These are phyloP conservation scores for Solanum bulbocastanum DNA, from an alignment of 257 asterid species.

Conservation along the genomic window DNA sequence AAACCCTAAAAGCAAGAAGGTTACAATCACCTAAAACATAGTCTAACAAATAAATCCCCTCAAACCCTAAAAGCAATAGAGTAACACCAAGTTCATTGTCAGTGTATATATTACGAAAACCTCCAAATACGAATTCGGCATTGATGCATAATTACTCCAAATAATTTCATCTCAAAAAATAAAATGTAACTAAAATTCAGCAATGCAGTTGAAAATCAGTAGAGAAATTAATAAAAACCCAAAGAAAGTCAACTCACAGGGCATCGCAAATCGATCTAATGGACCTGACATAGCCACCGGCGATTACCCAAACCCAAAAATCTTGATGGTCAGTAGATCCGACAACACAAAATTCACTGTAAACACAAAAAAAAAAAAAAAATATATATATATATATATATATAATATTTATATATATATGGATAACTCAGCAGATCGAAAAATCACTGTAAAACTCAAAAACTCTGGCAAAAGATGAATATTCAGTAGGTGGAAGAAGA, in stretches of 20 bases:
- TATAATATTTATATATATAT: too few relatives aligned
- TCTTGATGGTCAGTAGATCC: background rate
- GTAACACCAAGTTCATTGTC: background rate
- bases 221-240: background rate
- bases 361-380: background rate
- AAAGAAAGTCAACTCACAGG: conserved; percentile 17
- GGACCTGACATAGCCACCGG: conserved; percentile 25
- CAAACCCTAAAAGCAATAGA: background rate
- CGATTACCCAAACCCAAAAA: background rate
- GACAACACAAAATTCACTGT: background rate
- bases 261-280: conserved; percentile 28
- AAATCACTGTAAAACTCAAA: background rate
- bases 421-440: background rate
- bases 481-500: background rate
- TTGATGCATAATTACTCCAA: background rate
- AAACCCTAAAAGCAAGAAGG: background rate
- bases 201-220: background rate
- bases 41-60: background rate
- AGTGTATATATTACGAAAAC: background rate
- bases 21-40: background rate
- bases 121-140: background rate
- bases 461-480: background rate
- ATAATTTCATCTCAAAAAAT: background rate
- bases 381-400: too few relatives aligned
- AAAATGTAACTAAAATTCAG: background rate